Base-by-base conservation (phyloP, 345 rosid genomes). In the Leavenworthia alabamica region DNA sequence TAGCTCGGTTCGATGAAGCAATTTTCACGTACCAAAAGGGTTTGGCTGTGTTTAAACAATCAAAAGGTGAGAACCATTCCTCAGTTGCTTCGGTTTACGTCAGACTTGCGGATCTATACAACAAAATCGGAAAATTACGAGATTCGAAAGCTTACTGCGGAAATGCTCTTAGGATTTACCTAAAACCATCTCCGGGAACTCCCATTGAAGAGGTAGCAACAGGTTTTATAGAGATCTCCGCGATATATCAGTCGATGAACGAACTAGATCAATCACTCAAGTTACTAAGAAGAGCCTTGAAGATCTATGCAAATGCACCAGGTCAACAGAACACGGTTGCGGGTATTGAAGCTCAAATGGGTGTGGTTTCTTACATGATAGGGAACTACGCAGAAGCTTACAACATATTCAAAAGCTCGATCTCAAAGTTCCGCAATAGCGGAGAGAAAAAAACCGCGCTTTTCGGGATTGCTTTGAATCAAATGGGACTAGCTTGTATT, bases 281-380 rank as follows among this genome's bases (percentile, higher is more conserved):
- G 80, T 32, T 89, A 49, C 82, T 93, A 6, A 83, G 80, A 57
- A 77, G 82, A 42, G 95, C 96, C 1, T 70, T 82, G 64, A 85
- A 82, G 76, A 65, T 85, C 16, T 86, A 78, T 23, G 74, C 72
- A 0, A 74, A 77, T 22, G 67, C 83, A 17, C 95, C 82, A 5
- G 90, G 97, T 14, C 90, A 85, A 53, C 95, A 80, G 47, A 80
- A 82, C 61, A 83, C 88, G 12, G 51, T 83, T 55, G 96, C 97
- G 15, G 99, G 97, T 56, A 83, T 86, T 9, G 99, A 89, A 72
- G 89, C 96, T 11, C 96, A 86, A 75, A 83, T 92, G 76, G 99
- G 99, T 46, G 97, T 87, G 65, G 79, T 92, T 69, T 79, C 78
- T 70, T 92, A 83, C 67, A 85, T 92, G 97, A 83, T 79, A 79